These are phyloP conservation scores for Aspergillus sclerotioniger DNA, from an alignment of 495 filamentous ascomycete genomes.

Conservation along the genomic window DNA sequence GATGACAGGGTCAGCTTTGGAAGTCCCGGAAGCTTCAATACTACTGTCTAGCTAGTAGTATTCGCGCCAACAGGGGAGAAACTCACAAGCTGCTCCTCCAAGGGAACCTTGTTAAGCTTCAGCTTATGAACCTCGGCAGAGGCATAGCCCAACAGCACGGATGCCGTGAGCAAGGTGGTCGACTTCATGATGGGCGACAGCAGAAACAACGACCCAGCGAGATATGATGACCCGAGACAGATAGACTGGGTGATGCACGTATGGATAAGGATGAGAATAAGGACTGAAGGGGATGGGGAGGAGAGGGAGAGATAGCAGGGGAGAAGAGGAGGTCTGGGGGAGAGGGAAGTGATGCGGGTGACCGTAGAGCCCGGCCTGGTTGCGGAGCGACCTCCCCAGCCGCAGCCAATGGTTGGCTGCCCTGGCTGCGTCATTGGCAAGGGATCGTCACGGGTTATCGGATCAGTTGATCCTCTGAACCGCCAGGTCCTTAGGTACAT, in stretches of 20 bases:
- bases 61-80: slow-evolving; percentile 1
- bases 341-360: slow-evolving; percentile 19
- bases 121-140: slow-evolving; percentile 86
- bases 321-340: slow-evolving; percentile 3
- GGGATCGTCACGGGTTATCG: slow-evolving; percentile 17
- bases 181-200: slow-evolving; percentile 70
- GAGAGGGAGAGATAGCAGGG: slow-evolving; percentile 8
- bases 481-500: background rate
- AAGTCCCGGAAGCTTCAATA: background rate
- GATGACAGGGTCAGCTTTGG: slow-evolving; percentile 19
- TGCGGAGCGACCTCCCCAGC: slow-evolving; percentile 24
- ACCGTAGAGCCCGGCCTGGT: slow-evolving; percentile 15
- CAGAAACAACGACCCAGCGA: slow-evolving; percentile 10
- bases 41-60: background rate
- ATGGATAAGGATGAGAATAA: slow-evolving; percentile 24
- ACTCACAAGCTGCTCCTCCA: slow-evolving; percentile 88
- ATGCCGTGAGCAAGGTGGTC: slow-evolving; percentile 68
- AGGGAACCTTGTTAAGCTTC: slow-evolving; percentile 94
- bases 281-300: slow-evolving; percentile 15
- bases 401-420: slow-evolving; percentile 21
- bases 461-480: slow-evolving; percentile 8
- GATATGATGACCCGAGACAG: slow-evolving; percentile 7
- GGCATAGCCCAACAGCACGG: slow-evolving; percentile 78
- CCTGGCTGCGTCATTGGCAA: slow-evolving; percentile 23
- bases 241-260: slow-evolving; percentile 11